Evolutionary conservation across 2,329 filamentous ascomycete genomes (phyloP), one percentile per base, ranked within the genome.

Genomic region (Meredithiella fracta): DNA sequence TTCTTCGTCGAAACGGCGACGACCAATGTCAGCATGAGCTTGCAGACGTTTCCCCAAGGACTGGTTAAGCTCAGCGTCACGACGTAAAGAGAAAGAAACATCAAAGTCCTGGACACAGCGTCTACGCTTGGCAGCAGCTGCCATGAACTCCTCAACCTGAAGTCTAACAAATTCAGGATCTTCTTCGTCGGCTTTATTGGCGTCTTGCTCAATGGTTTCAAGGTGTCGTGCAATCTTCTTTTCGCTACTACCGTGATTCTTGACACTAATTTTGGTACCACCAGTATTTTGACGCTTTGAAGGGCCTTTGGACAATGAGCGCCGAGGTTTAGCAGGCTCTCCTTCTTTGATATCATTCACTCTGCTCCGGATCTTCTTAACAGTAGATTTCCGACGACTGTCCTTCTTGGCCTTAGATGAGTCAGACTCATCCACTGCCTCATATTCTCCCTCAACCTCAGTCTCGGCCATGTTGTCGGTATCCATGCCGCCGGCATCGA

Each of bases 1-100:
- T 49, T 82, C 73, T 14, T 85, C 76, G 58, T 86, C 80, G 66
- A 86, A 96, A 31, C 86, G 81, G 54, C 83, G 76, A 63, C 85
- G 85, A 40, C 87, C 87, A 17, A 79, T 75, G 53, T 81, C 76
- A 52, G 83, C 80, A 63, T 91, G 85, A 47, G 73, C 73, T 55
- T 74, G 73, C 53, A 96, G 78, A 54, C 82, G 82, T 67, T 66
- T 81, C 63, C 67, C 78, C 67, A 70, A 77, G 63, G 64, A 73
- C 62, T 65, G 77, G 67, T 68, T 78, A 71, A 73, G 83, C 68
- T 86, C 82, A 51, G 65, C 66, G 49, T 76, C 71, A 58, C 82
- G 73, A 62, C 77, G 72, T 68, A 84, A 83, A 61, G 79, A 80
- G 63, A 83, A 83, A 31, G 72, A 68, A 20, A 69, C 65, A 63